Evolutionary conservation across 805 yeast species (phyloP).

Genomic region (Grigorovia transvaalensis): DNA sequence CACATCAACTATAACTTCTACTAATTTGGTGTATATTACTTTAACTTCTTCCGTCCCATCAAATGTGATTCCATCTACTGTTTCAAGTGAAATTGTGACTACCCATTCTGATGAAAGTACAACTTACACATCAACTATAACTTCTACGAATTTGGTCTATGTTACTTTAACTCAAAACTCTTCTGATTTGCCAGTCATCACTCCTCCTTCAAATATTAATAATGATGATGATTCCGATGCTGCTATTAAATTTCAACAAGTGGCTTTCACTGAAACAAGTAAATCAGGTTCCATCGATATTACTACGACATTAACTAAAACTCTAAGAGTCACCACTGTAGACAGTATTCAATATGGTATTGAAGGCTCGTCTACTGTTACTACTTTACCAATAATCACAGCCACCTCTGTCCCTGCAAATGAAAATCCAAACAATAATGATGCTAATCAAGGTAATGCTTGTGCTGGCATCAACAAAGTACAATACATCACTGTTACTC

Average conservation of each 20-base stretch:
- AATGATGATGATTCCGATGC: background rate
- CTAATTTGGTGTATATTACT: background rate
- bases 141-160: background rate
- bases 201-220: background rate
- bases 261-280: background rate
- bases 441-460: conserved; percentile 1
- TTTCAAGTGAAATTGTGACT: conserved; percentile 4
- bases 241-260: background rate
- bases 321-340: conserved; percentile 1
- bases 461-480: conserved; percentile 3
- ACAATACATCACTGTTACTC: conserved; percentile 13
- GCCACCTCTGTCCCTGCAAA: background rate
- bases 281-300: background rate
- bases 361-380: background rate
- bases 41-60: conserved; percentile 5
- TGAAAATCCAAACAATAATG: too few relatives aligned
- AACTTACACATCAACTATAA: conserved; percentile 1
- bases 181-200: background rate
- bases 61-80: conserved; percentile 14
- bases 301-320: background rate
- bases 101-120: conserved; percentile 3
- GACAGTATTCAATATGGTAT: background rate
- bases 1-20: background rate
- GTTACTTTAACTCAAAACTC: background rate
- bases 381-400: conserved; percentile 3